These are phyloP conservation scores for Neurospora discreta DNA, from an alignment of 495 filamentous ascomycete genomes.

Conservation along the genomic window DNA sequence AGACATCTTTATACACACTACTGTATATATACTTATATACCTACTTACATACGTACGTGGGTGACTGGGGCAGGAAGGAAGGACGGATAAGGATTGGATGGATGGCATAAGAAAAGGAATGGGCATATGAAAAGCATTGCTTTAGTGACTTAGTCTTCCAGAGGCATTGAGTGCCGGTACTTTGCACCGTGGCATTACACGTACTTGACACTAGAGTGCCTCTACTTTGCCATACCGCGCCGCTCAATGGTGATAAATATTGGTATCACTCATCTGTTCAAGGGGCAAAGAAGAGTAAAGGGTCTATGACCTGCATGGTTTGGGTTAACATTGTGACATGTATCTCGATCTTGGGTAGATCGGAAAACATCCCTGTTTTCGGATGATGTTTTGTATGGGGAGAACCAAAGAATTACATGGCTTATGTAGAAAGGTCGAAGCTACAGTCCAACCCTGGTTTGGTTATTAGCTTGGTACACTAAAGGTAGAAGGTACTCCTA, in stretches of 20 bases:
- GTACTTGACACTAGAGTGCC: not conserved
- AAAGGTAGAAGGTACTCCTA: too few relatives aligned
- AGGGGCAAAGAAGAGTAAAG: not conserved
- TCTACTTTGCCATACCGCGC: not conserved
- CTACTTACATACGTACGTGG: not conserved
- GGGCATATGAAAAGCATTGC: not conserved
- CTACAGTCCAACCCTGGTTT: too few relatives aligned
- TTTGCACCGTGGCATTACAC: not conserved
- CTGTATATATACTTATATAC: not conserved
- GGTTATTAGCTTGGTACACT: too few relatives aligned
- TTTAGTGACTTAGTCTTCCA: not conserved
- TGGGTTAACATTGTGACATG: not conserved
- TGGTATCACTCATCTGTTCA: not conserved
- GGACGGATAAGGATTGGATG: not conserved
- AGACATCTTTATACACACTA: not conserved
- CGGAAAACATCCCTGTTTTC: not conserved
- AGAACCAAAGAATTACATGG: not conserved
- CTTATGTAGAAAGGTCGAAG: not conserved
- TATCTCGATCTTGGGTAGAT: not conserved
- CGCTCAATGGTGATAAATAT: not conserved
- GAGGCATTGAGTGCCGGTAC: not conserved
- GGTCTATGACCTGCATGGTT: fast-evolving
- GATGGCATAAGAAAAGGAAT: not conserved
- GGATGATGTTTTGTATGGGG: not conserved
- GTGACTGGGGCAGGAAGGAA: not conserved